Base-by-base conservation (phyloP, 1,139 yeast genomes). In the Trichomonascaceae sp. region DNA sequence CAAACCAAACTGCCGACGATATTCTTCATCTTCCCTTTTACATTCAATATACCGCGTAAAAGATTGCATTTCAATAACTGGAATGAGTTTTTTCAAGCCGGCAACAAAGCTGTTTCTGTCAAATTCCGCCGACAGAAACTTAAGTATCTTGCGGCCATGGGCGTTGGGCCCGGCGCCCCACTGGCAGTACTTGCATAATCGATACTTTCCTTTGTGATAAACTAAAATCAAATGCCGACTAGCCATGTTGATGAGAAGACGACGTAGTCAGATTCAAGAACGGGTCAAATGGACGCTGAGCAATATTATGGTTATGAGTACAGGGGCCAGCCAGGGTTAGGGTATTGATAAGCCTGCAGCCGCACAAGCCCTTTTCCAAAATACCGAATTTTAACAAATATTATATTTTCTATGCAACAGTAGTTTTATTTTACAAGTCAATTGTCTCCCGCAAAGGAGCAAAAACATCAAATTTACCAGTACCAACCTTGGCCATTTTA, bases 401-500 rank as follows among this genome's bases (percentile, higher is more conserved):
- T 27, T 45, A 45, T 17, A 20, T 22, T 22, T 19, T 45, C 17
- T 22, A 19, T 22, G 32, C 36, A 19, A 19, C 6, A 44, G 24
- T 20, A 12, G 12, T 44, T 12, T 15, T 36, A 36, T 15, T 36
- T 36, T 27, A 27, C 32, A 27, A 27, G 9, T 27, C 32, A 27
- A 27, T 27, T 27, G 32, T 27, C 41, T 36, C 15, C 17, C 17
- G 15, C 8, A 36, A 36, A 36, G 41, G 41, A 3, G 62, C 53
- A 51, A 60, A 61, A 36, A 95, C 80, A 69, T 93, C 99, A 70
- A 95, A 95, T 45, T 95, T 81, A 58, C 99, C 99, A 22, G 99
- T 95, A 69, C 99, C 99, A 55, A 90, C 96, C 64, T 84, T 84
- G 57, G 93, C 82, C 66, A 93, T 78, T 73, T 88, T 88, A 71